A percentile compares a stretch with the other conserved stretches of the same genome.
Conservation (phyloP, 1,284 basidiomycete species). For the Bondarzewia mesenterica region DNA sequence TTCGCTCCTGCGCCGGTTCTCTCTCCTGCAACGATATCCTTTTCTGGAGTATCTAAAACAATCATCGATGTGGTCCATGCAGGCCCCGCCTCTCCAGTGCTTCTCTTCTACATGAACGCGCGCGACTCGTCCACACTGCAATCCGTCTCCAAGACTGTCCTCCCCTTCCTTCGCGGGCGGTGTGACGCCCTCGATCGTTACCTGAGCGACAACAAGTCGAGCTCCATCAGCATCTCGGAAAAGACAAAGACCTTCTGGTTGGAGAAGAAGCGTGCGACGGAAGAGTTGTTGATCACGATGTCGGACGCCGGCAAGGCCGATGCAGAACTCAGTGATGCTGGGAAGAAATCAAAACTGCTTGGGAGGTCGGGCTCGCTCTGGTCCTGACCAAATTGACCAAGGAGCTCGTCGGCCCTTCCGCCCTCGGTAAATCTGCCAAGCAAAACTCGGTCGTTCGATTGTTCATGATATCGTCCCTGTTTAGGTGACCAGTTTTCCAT, state of each 20-base stretch:
- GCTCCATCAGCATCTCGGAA: constrained; percentile 42
- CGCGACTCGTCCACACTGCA: constrained; percentile 37
- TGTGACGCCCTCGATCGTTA: constrained; percentile 46
- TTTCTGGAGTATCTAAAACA: constrained; percentile 44
- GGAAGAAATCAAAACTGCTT: constrained; percentile 23
- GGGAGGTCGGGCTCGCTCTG: constrained; percentile 37
- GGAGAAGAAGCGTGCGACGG: constrained; percentile 40
- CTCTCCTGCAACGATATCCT: constrained; percentile 75
- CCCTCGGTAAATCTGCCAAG: constrained; percentile 41
- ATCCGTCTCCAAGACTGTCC: constrained; percentile 28
- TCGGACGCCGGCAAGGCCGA: constrained; percentile 33
- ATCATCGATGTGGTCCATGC: constrained; percentile 65
- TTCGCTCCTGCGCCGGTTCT: constrained; percentile 69
- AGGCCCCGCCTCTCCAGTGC: constrained; percentile 43
- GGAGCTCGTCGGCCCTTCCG: constrained; percentile 63
- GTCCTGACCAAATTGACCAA: constrained; percentile 41
- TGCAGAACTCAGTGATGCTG: constrained; percentile 25
- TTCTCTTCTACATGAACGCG: constrained; percentile 42
- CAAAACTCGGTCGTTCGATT: not conserved
- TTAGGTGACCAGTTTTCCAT: constrained; percentile 71
- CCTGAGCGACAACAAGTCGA: constrained; percentile 41
- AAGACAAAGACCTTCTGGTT: constrained; percentile 55
- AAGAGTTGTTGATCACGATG: constrained; percentile 37
- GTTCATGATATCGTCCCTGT: constrained; percentile 11
- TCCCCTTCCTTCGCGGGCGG: constrained; percentile 41